Conservation (phyloP, 129 eudicot species). For the Oenanthe sinensis region DNA sequence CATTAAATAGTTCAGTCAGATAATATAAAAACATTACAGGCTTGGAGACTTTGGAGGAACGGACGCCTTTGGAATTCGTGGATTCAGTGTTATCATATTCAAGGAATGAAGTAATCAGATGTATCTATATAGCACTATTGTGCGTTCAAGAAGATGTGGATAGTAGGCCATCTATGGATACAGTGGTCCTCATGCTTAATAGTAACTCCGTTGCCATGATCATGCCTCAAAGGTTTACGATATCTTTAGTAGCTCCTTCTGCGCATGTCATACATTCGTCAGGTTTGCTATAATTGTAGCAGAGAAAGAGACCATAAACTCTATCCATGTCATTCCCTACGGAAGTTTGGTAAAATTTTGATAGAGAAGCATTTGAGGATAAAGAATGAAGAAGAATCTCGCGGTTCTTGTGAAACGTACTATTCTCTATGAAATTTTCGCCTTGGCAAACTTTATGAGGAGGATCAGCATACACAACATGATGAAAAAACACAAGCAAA, state of each 20-base stretch:
- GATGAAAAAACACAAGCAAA: neutral
- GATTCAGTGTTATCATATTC: slow-evolving; percentile 2
- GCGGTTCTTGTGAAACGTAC: neutral
- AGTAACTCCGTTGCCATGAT: slow-evolving; percentile 1
- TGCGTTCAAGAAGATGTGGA: slow-evolving; percentile 20
- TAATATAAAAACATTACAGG: neutral
- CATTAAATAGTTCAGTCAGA: neutral
- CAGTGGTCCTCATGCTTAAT: slow-evolving; percentile 11
- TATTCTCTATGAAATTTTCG: neutral
- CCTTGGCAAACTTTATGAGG: neutral
- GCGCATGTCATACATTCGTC: neutral
- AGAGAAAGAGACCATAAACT: slow-evolving; percentile 17
- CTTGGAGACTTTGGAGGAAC: slow-evolving; percentile 11
- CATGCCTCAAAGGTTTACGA: neutral
- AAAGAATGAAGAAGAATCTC: neutral
- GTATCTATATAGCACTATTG: slow-evolving; percentile 3
- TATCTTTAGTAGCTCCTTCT: neutral
- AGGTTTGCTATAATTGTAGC: neutral
- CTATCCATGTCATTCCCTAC: slow-evolving; percentile 7
- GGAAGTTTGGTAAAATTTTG: slow-evolving; percentile 1
- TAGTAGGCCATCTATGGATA: slow-evolving; percentile 11
- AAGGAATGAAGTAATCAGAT: slow-evolving; percentile 11
- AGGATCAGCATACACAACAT: neutral
- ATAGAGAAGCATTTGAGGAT: neutral
- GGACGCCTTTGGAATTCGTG: slow-evolving; percentile 8